Conservation (phyloP, 2,329 filamentous ascomycete species). For the Magnaporthiopsis incrustans region DNA sequence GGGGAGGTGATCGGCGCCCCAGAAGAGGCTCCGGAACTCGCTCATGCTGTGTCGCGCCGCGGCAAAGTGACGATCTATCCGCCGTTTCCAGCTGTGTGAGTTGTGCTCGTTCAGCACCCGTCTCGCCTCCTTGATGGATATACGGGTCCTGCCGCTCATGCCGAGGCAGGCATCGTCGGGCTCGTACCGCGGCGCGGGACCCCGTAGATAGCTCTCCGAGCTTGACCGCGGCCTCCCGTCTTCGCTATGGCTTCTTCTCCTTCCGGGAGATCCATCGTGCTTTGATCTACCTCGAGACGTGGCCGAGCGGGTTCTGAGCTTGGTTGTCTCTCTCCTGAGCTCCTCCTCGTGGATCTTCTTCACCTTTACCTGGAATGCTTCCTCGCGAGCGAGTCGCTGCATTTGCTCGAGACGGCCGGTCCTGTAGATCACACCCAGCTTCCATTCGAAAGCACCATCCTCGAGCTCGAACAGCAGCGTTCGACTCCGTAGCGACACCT, state of each 20-base stretch:
- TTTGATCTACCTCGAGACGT: slow-evolving; percentile 30
- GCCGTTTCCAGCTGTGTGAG: slow-evolving; percentile 82
- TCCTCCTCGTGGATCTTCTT: slow-evolving; percentile 75
- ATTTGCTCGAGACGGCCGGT: slow-evolving; percentile 82
- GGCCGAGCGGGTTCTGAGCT: slow-evolving; percentile 47
- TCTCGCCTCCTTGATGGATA: slow-evolving; percentile 70
- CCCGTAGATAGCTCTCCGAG: slow-evolving; percentile 15
- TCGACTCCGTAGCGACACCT: slow-evolving; percentile 72
- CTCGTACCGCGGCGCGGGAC: slow-evolving; percentile 59
- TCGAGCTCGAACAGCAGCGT: slow-evolving; percentile 87
- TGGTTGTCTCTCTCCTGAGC: slow-evolving; percentile 42
- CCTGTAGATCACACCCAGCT: slow-evolving; percentile 87
- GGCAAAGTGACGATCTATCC: slow-evolving; percentile 70
- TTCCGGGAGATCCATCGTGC: slow-evolving; percentile 11
- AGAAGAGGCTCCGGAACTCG: slow-evolving; percentile 72
- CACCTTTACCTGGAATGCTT: slow-evolving; percentile 80
- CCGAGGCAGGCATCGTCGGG: slow-evolving; percentile 62
- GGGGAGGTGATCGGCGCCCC: slow-evolving; percentile 71
- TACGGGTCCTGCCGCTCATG: slow-evolving; percentile 63
- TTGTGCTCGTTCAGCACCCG: slow-evolving; percentile 71
- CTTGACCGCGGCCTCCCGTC: slow-evolving; percentile 34
- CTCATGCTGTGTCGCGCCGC: slow-evolving; percentile 67
- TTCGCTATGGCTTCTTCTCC: slow-evolving; percentile 50
- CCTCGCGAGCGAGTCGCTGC: slow-evolving; percentile 81
- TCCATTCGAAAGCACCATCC: slow-evolving; percentile 96